Base-by-base conservation (phyloP, 495 filamentous ascomycete species). In the Penicillium malachiteum region DNA sequence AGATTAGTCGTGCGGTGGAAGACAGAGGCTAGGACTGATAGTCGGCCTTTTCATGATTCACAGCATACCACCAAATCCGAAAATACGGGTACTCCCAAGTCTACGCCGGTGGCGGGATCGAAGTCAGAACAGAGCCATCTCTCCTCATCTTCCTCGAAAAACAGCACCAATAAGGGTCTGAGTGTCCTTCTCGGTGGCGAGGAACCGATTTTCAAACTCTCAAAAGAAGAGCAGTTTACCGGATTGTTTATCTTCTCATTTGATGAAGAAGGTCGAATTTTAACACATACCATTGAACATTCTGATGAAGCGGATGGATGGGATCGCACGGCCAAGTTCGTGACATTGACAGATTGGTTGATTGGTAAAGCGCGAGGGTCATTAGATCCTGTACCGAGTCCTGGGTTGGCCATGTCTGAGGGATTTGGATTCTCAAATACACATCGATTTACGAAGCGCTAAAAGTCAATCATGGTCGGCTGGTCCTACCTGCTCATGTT, bases 241-340 rank as follows among this genome's bases (percentile, higher is more conserved):
- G 94, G 94, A 0, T 59, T 97, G 13, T 98, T 98, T 68, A 84
- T 96, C 45, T 98, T 98, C 71, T 90, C 94, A 50, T 98, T 98
- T 71, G 95, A 98, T 65, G 83, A 87, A 55, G 85, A 95, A 58
- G 94, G 95, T 3, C 77, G 91, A 47, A 85, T 98, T 26, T 59
- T 87, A 45, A 86, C 79, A 50, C 94, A 97, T 73, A 94, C 89
- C 0, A 97, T 98, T 66, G 94, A 98, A 72, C 90, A 96, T 77
- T 88, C 86, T 9, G 87, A 97, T 62, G 81, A 90, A 54, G 86
- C 86, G 45, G 81, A 86, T 44, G 84, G 86, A 43, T 87, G 86
- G 80, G 90, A 87, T 42, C 77, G 75, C 9, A 83, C 79, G 52
- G 74, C 89, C 11, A 86, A 84, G 64, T 89, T 96, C 18, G 88